These are phyloP conservation scores for Trichomonascus vanleenenianus DNA, from an alignment of 805 yeast genomes.

Conservation along the genomic window DNA sequence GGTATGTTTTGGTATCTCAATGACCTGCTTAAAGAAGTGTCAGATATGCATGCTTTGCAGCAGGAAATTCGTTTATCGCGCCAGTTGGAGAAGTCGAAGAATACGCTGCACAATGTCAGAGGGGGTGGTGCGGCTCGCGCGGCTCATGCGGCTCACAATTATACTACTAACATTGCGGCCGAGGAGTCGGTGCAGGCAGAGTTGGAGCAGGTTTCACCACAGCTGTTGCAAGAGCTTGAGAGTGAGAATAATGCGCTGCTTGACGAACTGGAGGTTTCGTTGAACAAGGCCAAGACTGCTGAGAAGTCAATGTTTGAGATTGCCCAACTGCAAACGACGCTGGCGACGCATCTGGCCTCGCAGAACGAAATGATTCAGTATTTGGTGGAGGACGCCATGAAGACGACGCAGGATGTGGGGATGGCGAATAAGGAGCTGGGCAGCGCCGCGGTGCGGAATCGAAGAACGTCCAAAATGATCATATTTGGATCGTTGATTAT, in stretches of 20 bases:
- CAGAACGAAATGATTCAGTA: slow-evolving; percentile 65
- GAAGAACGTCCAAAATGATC: slow-evolving; percentile 50
- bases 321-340: slow-evolving; percentile 63
- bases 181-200: neutral
- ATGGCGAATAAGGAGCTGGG: slow-evolving; percentile 65
- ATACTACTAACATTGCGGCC: neutral
- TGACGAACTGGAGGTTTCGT: slow-evolving; percentile 29
- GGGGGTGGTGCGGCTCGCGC: neutral
- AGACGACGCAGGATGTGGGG: slow-evolving; percentile 54
- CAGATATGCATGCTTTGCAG: slow-evolving; percentile 28
- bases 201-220: slow-evolving; percentile 6
- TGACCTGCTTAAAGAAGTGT: slow-evolving; percentile 22
- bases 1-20: slow-evolving; percentile 33
- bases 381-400: slow-evolving; percentile 59
- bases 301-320: slow-evolving; percentile 47
- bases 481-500: slow-evolving; percentile 47
- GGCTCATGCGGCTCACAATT: neutral
- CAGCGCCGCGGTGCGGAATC: slow-evolving; percentile 60
- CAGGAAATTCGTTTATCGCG: slow-evolving; percentile 30
- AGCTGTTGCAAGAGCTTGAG: slow-evolving; percentile 25
- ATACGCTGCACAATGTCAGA: slow-evolving; percentile 11
- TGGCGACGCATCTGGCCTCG: slow-evolving; percentile 59
- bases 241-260: slow-evolving; percentile 30
- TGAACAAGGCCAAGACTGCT: slow-evolving; percentile 31
- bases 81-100: slow-evolving; percentile 21